phyloP scores from a whole-genome alignment of 192 early-diverging fungal species.

The Umbelopsis ramanniana region DNA sequence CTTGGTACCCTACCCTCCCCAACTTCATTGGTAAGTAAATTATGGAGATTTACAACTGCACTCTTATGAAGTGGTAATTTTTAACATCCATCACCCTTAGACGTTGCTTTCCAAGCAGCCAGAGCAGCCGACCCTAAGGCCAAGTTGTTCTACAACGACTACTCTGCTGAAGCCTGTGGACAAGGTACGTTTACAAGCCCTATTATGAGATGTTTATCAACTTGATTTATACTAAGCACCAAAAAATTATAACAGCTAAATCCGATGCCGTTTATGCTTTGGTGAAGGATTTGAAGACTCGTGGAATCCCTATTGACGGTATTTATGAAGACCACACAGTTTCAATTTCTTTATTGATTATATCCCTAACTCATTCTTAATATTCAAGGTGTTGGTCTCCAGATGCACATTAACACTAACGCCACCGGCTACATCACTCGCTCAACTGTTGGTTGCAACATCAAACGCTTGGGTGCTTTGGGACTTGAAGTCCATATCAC shows the following conservation, averaged over 20 bases:
- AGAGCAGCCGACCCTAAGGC: constrained; percentile 8
- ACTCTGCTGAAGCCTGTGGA: constrained; percentile 12
- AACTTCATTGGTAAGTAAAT: constrained; percentile 5
- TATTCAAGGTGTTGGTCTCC: constrained; percentile 3
- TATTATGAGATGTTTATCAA: background rate
- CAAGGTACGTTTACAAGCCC: background rate
- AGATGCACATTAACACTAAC: constrained; percentile 16
- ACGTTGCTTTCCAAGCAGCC: constrained; percentile 16
- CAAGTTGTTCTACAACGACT: constrained; percentile 10
- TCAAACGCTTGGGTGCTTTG: constrained; percentile 20
- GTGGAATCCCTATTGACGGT: constrained; percentile 22
- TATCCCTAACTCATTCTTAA: background rate
- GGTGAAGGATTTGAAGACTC: constrained; percentile 2
- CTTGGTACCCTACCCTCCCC: background rate
- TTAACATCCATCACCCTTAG: background rate
- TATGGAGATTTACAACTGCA: too few relatives aligned
- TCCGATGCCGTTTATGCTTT: constrained; percentile 20
- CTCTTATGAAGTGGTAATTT: too few relatives aligned
- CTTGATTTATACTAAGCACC: background rate
- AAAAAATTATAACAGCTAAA: background rate
- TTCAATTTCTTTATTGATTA: too few relatives aligned
- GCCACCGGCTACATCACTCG: constrained; percentile 7
- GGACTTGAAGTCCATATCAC: constrained; percentile 26
- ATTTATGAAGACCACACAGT: background rate
- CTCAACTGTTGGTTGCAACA: constrained; percentile 16